phyloP scores from a whole-genome alignment of 2,329 filamentous ascomycete genomes.

The Madurella fahalii region DNA sequence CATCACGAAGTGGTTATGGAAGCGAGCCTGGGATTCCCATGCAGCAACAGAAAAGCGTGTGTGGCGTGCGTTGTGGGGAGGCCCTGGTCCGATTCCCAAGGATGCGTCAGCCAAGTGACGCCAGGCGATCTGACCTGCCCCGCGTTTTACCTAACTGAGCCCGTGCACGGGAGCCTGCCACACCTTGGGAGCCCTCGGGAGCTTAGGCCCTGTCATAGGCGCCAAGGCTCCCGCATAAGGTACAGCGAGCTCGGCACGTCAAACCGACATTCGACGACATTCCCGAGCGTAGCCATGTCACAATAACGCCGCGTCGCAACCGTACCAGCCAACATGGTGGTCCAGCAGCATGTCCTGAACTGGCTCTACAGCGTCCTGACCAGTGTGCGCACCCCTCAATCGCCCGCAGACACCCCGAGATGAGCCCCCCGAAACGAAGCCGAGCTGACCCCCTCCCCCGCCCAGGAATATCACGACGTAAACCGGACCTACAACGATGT shows the following conservation, averaged over 20 bases:
- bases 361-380: slow-evolving; percentile 93
- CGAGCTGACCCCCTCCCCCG: slow-evolving; percentile 10
- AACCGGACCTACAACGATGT: slow-evolving; percentile 91
- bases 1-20: neutral
- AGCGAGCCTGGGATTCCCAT: too few species aligned
- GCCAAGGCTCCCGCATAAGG: too few species aligned
- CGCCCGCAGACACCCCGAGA: neutral
- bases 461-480: slow-evolving; percentile 86
- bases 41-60: neutral
- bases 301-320: slow-evolving; percentile 14
- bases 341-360: slow-evolving; percentile 85
- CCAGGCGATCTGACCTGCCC: too few species aligned
- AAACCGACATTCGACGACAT: neutral
- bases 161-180: too few species aligned
- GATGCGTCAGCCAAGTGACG: too few species aligned
- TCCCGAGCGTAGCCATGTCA: slow-evolving; percentile 10
- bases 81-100: slow-evolving; percentile 3
- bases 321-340: slow-evolving; percentile 50
- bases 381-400: slow-evolving; percentile 49
- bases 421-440: neutral
- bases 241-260: too few species aligned
- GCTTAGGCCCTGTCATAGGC: slow-evolving; percentile 1
- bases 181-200: neutral
- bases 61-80: neutral
- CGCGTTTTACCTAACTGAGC: too few species aligned